Base-by-base conservation (phyloP, 768 basidiomycete genomes). In the Suillus americanus region DNA sequence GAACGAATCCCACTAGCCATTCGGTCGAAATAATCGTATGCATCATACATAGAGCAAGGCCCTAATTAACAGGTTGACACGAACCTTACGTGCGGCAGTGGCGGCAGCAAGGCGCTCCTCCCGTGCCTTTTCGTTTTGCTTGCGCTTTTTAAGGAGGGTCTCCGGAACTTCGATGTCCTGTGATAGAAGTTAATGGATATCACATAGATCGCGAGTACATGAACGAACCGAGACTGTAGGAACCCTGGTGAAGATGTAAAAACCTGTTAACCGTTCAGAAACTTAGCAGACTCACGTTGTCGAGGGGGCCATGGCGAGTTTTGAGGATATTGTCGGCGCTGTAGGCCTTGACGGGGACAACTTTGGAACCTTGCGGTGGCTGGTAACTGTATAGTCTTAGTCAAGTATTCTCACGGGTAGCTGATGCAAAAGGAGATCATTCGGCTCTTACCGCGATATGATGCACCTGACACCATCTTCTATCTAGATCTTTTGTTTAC, bases 61-160 rank as follows among this genome's bases (percentile, higher is more conserved):
- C 16, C 53, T 62, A 37, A 59, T 54, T 14, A 25, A 64, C 50
- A 66, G 62, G 10, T 60, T 35, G 65, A 63, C 63, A 69, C 89
- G 77, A 77, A 96, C 95, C 90, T 96, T 96, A 76, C 92, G 90
- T 69, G 95, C 94, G 70, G 89, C 90, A 48, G 82, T 77, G 28
- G 92, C 93, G 66, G 92, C 91, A 69, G 83, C 88, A 69, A 97
- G 84, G 73, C 92, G 94, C 76, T 97, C 95, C 83, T 96, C 95
- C 74, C 94, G 86, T 68, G 90, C 91, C 85, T 96, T 96, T 85
- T 97, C 94, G 75, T 89, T 96, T 83, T 95, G 92, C 84, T 96
- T 95, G 83, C 96, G 90, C 85, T 97, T 98, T 88, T 97, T 98
- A 84, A 98, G 94, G 84, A 98, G 89, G 76, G 96, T 98, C 90